Evolutionary conservation across 805 yeast species (phyloP).

Genomic region (Pachysolen tannophilus): DNA sequence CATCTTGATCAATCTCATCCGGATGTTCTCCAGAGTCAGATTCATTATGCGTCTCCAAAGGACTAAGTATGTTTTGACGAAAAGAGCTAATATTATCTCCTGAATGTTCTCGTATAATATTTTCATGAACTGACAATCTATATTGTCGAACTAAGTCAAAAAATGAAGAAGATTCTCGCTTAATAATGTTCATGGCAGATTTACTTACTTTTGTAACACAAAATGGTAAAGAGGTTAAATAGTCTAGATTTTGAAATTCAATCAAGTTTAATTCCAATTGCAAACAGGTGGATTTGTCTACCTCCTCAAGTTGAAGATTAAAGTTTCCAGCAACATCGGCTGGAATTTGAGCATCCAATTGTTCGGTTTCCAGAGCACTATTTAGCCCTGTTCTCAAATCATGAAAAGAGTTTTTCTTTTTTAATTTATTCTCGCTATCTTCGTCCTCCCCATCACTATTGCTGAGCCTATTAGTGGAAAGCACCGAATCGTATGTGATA

Average conservation of each 20-base stretch:
- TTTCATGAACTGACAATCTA: slow-evolving; percentile 1
- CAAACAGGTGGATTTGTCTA: slow-evolving; percentile 1
- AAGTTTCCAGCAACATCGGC: too few relatives aligned
- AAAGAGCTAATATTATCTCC: neutral
- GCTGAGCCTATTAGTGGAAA: slow-evolving; percentile 30
- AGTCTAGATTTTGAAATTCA: slow-evolving; percentile 2
- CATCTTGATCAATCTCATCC: neutral
- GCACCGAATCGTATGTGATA: slow-evolving; percentile 51
- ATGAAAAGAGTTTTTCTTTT: slow-evolving; percentile 41
- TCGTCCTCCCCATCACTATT: slow-evolving; percentile 11
- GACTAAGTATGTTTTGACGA: neutral
- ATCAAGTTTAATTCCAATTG: slow-evolving; percentile 1
- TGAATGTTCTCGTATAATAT: neutral
- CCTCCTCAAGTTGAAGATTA: too few relatives aligned
- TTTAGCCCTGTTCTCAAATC: slow-evolving; percentile 46
- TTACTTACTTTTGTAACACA: slow-evolving; percentile 4
- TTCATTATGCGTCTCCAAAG: neutral
- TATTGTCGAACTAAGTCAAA: slow-evolving; percentile 5
- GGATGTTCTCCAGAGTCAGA: slow-evolving; percentile 1
- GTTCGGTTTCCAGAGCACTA: too few relatives aligned
- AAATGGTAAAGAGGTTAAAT: slow-evolving; percentile 23
- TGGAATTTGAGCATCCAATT: too few relatives aligned
- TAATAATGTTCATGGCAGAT: slow-evolving; percentile 1
- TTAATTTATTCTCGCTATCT: slow-evolving; percentile 16
- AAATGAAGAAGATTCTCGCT: slow-evolving; percentile 7